A percentile compares a stretch with the other conserved stretches of the same genome.
phyloP scores from a whole-genome alignment of 2,329 filamentous ascomycete species.

The Uncinocarpus reesii region DNA sequence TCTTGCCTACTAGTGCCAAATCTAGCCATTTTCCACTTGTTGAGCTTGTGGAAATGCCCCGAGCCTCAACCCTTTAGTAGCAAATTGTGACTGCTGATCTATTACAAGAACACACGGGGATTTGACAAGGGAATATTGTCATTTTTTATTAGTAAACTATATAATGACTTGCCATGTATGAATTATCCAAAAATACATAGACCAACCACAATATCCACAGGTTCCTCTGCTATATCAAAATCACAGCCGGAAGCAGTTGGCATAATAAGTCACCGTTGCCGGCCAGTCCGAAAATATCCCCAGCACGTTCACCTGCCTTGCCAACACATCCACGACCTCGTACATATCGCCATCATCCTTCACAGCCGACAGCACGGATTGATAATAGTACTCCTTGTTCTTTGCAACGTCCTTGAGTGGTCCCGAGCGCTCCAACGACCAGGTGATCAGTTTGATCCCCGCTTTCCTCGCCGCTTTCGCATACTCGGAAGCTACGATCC shows the following conservation, averaged over 20 bases:
- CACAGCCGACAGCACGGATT: slow-evolving; percentile 44
- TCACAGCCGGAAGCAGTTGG: slow-evolving; percentile 52
- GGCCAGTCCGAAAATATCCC: slow-evolving; percentile 62
- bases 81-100: too few species aligned
- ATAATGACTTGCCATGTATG: too few species aligned
- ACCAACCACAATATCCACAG: background rate
- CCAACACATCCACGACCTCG: slow-evolving; percentile 55
- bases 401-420: slow-evolving; percentile 45
- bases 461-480: slow-evolving; percentile 50
- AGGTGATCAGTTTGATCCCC: slow-evolving; percentile 56
- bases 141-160: too few species aligned
- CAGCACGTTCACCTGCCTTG: slow-evolving; percentile 48
- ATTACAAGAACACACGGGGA: too few species aligned
- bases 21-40: too few species aligned
- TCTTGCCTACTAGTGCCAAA: too few species aligned
- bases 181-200: background rate
- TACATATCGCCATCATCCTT: slow-evolving; percentile 57
- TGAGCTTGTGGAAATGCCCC: too few species aligned
- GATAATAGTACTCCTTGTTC: slow-evolving; percentile 46
- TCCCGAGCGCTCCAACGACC: slow-evolving; percentile 58
- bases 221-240: background rate
- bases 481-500: slow-evolving; percentile 49
- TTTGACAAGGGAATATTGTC: too few species aligned
- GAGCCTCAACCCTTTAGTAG: too few species aligned
- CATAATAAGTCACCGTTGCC: slow-evolving; percentile 59